A percentile compares a stretch with the other conserved stretches of the same genome.
Conservation (phyloP, 2,329 filamentous ascomycete genomes). For the Ophiostoma sp. region DNA sequence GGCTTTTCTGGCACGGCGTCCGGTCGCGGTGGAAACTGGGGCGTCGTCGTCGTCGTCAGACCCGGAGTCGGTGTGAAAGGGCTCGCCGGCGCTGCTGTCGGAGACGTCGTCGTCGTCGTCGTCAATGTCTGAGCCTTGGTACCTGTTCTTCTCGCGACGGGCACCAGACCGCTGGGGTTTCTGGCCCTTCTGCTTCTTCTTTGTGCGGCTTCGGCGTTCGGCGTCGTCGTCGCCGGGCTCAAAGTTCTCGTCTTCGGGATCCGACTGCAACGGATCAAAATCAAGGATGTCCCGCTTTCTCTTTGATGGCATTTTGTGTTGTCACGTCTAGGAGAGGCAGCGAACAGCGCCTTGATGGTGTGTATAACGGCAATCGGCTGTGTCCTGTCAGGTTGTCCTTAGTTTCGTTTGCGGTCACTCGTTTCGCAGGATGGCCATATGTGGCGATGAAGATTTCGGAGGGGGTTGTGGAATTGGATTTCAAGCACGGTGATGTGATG, state of each 20-base stretch:
- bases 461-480: not conserved
- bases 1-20: constrained; percentile 43
- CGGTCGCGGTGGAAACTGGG: constrained; percentile 34
- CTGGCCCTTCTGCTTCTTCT: constrained; percentile 36
- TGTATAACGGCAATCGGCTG: too few relatives aligned
- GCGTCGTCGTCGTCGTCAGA: constrained; percentile 35
- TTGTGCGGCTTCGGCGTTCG: constrained; percentile 38
- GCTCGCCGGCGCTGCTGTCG: constrained; percentile 48
- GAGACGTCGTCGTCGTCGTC: constrained; percentile 54
- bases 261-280: constrained; percentile 62
- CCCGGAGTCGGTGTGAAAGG: constrained; percentile 41
- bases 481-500: too few relatives aligned
- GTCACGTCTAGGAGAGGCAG: not conserved
- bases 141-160: constrained; percentile 36
- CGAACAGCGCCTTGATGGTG: not conserved
- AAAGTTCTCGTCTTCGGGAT: constrained; percentile 62
- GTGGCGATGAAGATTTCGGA: not conserved
- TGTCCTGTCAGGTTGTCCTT: not conserved
- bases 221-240: constrained; percentile 44
- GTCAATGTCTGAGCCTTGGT: constrained; percentile 57
- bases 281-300: constrained; percentile 52
- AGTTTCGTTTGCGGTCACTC: not conserved
- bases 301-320: constrained; percentile 43
- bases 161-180: constrained; percentile 26
- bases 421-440: not conserved